These are phyloP conservation scores for Vigna mungo DNA, from an alignment of 306 rosid genomes.

Conservation along the genomic window DNA sequence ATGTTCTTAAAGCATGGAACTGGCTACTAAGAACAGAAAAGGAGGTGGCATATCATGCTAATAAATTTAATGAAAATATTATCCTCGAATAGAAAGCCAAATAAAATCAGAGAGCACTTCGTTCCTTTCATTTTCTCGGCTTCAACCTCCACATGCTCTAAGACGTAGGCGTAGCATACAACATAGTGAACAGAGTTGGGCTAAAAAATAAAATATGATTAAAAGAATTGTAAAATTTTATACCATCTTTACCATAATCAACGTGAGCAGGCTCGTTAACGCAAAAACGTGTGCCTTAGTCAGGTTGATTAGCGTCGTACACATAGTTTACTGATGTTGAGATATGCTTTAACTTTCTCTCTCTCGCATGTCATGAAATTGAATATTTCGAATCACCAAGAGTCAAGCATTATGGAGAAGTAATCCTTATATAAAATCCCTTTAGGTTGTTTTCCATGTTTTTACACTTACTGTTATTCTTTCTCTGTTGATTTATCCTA, in stretches of 20 bases:
- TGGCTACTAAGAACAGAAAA: not conserved
- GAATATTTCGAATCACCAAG: slow-evolving; percentile 1
- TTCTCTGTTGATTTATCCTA: not conserved
- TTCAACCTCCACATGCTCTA: not conserved
- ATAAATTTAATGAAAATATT: not conserved
- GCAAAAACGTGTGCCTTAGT: not conserved
- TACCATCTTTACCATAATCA: not conserved
- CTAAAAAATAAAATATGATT: no score
- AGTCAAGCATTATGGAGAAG: not conserved
- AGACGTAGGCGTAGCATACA: not conserved
- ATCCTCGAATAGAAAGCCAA: not conserved
- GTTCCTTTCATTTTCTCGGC: not conserved
- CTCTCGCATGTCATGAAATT: not conserved
- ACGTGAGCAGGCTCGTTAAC: not conserved
- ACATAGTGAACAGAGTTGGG: not conserved
- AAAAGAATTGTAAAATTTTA: not conserved
- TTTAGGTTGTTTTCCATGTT: not conserved
- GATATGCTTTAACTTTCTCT: not conserved
- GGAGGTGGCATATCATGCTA: slow-evolving; percentile 1
- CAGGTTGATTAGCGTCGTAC: not conserved
- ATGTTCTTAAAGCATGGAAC: not conserved
- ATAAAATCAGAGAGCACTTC: not conserved
- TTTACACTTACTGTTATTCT: not conserved
- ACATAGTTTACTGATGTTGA: no score
- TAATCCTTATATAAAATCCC: not conserved